phyloP scores from a whole-genome alignment of 2,329 filamentous ascomycete genomes.

The Thelonectria blattea region DNA sequence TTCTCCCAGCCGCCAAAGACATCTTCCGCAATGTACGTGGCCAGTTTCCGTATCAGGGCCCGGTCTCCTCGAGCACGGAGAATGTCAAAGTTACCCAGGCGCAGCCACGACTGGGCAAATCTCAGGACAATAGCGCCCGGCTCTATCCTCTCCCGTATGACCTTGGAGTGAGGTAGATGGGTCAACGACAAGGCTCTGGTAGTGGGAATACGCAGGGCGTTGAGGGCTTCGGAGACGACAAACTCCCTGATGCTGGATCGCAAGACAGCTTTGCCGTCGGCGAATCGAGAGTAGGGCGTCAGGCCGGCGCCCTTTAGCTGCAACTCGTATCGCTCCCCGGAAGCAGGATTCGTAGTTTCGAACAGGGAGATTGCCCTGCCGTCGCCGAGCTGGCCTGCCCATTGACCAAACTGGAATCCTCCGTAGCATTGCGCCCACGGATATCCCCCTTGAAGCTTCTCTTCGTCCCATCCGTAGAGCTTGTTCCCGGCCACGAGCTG shows the following conservation, averaged over 20 bases:
- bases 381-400: conserved; percentile 95
- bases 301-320: conserved; percentile 93
- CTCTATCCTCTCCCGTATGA: conserved; percentile 80
- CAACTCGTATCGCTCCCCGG: conserved; percentile 80
- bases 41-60: conserved; percentile 72
- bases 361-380: conserved; percentile 94
- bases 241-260: conserved; percentile 94
- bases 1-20: conserved; percentile 87
- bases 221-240: conserved; percentile 85
- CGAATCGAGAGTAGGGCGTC: conserved; percentile 95
- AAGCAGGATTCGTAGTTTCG: conserved; percentile 78
- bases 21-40: conserved; percentile 85
- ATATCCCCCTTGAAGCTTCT: conserved; percentile 73
- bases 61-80: conserved; percentile 82
- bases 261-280: conserved; percentile 92
- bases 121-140: conserved; percentile 91
- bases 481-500: conserved; percentile 82
- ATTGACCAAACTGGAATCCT: conserved; percentile 80
- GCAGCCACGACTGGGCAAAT: conserved; percentile 89
- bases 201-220: conserved; percentile 83
- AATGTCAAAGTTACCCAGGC: conserved; percentile 97
- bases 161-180: conserved; percentile 72
- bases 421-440: conserved; percentile 99
- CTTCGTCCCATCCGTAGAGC: conserved; percentile 78
- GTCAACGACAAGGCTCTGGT: conserved; percentile 87